Base-by-base conservation (phyloP, 2,329 filamentous ascomycete genomes). In the Fusarium sp. region DNA sequence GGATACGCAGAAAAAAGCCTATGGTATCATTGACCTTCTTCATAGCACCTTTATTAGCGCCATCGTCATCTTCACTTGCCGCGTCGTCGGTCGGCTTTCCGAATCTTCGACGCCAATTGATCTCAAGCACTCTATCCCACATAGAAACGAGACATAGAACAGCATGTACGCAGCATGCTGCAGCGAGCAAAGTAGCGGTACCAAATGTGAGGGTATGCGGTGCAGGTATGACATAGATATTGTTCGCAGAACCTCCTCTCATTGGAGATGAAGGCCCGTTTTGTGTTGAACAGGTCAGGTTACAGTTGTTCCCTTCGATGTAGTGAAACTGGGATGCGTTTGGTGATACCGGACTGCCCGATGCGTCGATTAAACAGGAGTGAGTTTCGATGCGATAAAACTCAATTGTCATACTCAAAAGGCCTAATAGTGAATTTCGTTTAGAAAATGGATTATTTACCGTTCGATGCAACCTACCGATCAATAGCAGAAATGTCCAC, bases 151-250 rank as follows among this genome's bases (percentile, higher is more conserved):
- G 79, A 14, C 88, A 90, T 0, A 92, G 79, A 15, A 92, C 86
- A 3, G 90, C 88, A 1, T 90, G 89, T 6, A 93, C 86, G 64
- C 89, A 92, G 66, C 89, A 91, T 4, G 87, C 91, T 4, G 90
- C 89, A 1, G 89, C 86, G 4, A 92, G 81, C 5, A 92, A 84
- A 14, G 88, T 91, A 1, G 84, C 88, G 1, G 89, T 85, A 51
- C 86, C 86, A 75, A 92, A 91, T 0, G 86, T 87, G 29, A 93
- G 80, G 16, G 78, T 82, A 7, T 81, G 71, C 0, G 90, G 91
- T 2, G 84, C 85, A 0, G 89, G 89, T 29, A 92, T 86, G 7
- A 92, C 86, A 55, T 89, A 90, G 23, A 92, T 89, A 52, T 91
- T 86, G 72, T 88, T 86, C 0, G 87, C 86, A 1, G 89, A 83